Base-by-base conservation (phyloP, 345 rosid genomes). In the Arabidopsis thaliana region DNA sequence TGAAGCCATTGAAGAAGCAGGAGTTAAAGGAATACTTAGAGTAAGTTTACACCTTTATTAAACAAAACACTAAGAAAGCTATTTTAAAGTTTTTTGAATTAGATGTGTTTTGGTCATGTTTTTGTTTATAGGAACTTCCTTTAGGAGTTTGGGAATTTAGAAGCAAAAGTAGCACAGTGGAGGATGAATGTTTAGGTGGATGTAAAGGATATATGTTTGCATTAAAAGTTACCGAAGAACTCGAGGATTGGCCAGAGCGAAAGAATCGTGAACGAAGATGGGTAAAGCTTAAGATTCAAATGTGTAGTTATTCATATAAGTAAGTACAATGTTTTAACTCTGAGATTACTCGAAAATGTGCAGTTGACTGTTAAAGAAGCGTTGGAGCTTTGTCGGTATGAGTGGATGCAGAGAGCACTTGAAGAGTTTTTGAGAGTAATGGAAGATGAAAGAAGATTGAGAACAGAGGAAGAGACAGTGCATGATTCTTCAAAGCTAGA, bases 1-100 rank as follows among this genome's bases (percentile, higher is more conserved):
- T 11, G 97, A 91, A 82, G 92, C 98, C 69, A 41, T 87, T 55
- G 98, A 94, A 85, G 98, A 94, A 84, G 97, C 98, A 1, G 98
- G 98, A 68, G 91, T 94, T 8, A 84, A 79, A 84, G 97, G 98
- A 85, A 63, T 71, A 38, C 88, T 91, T 33, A 74, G 75, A 74
- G 98, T 94, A 84, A 61, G 82, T 65, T 60, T 24, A 22, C 6
- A 65, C 13, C 38, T 42, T 49, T 59, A 16, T 37, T n/a, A 28
- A 49, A 42, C 56, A n/a, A n/a, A 44, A 50, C 23, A 28, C 4
- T 22, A 10, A 38, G 32, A 58, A 58, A 58, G 51, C 11, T 33
- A 34, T 62, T 33, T 13, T 33, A 7, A 14, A 4, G 37, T 11
- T 62, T 6, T 49, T 59, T 41, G 12, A n/a, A 24, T 41, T 70